Evolutionary conservation across 805 yeast species (phyloP), one percentile per base, ranked within the genome.

Genomic region (Kodamaea laetipori): DNA sequence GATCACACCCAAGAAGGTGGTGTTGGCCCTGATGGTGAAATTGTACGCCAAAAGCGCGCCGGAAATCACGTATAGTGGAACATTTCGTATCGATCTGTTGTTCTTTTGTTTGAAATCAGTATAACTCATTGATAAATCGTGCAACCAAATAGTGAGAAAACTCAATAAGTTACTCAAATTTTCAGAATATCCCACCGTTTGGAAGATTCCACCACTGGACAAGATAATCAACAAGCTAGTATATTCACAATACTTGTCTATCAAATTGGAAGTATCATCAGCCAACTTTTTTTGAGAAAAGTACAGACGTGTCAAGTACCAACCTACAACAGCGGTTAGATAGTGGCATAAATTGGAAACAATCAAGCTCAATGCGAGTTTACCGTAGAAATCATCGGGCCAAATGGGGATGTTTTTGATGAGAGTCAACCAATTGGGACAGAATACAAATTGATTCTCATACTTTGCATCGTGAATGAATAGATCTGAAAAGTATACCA

Each of bases 361-460:
- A 0, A 74, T 10, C 1, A 83, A 58, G 1, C 82, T 81, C 3
- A 73, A 50, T 5, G 76, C 48, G 2, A 84, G 63, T 19, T 73
- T 71, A 12, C 56, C 52, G 57, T 79, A 78, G 39, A 78, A 62
- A 46, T 67, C 66, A 26, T 57, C 49, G 6, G 41, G 40, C 18
- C 55, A 63, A 26, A 40, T 16, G 9, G 50, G 53, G 3, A 58
- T 34, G 21, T 26, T 49, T 34, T 52, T 58, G 3, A 84, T 62
- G 3, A 82, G 36, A 17, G 77, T 57, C 69, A 84, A 74, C 95
- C 96, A 92, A 2, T 80, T 56, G 8, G 86, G 86, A 19, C 95
- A 81, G 59, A 88, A 92, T 4, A 95, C 97, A 74, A 80, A 86
- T 63, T 90, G 95, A 60, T 92, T 96, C 63, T 92, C 98, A 62